phyloP scores from a whole-genome alignment of 2,329 filamentous ascomycete species.

The Truncatella angustata region DNA sequence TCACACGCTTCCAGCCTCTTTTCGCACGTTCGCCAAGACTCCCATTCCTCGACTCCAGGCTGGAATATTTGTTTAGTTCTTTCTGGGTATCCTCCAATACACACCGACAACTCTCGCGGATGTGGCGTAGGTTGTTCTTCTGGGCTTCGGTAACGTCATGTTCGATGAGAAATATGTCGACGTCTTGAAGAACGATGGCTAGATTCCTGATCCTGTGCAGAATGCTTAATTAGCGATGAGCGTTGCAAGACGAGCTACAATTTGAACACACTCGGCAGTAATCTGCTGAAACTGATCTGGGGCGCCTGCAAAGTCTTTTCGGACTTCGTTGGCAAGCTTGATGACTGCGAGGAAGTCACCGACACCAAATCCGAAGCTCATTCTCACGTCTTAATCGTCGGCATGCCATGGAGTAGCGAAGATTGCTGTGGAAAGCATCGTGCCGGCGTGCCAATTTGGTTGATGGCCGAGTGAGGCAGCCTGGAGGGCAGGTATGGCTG shows the following conservation, averaged over 20 bases:
- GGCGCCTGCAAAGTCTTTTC: neutral
- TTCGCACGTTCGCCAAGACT: neutral
- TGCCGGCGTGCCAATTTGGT: neutral
- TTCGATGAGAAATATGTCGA: neutral
- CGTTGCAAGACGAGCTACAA: neutral
- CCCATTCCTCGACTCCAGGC: neutral
- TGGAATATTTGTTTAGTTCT: neutral
- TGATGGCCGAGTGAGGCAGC: neutral
- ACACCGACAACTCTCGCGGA: neutral
- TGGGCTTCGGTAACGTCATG: neutral
- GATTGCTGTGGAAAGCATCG: neutral
- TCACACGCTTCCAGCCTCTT: neutral
- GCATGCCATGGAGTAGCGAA: neutral
- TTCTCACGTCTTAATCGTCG: neutral
- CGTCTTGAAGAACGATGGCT: neutral
- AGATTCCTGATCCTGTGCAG: neutral
- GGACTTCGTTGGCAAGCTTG: neutral
- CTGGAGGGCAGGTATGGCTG: neutral
- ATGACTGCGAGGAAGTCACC: slow-evolving; percentile 3
- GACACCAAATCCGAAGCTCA: slow-evolving; percentile 3
- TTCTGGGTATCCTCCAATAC: neutral
- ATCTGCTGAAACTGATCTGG: neutral
- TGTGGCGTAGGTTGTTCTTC: neutral
- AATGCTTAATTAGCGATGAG: neutral
- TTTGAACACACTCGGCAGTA: neutral